phyloP scores from a whole-genome alignment of 2,329 filamentous ascomycete genomes.

The Aureobasidium sp. region DNA sequence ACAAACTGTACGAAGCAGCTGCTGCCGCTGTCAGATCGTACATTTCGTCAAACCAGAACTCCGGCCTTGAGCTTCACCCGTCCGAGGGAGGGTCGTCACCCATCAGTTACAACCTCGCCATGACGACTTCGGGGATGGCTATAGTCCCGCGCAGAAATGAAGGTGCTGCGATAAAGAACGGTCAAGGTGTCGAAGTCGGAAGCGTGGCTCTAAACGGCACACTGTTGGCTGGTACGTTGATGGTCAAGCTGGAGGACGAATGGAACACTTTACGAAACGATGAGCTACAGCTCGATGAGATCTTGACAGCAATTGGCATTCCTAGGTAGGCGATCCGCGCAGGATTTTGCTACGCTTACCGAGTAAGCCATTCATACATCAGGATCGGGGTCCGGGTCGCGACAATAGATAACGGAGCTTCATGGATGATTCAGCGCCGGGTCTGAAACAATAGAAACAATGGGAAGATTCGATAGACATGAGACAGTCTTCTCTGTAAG shows the following conservation, averaged over 20 bases:
- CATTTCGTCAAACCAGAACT: constrained; percentile 30
- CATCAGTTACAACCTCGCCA: constrained; percentile 53
- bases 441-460: not conserved
- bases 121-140: constrained; percentile 48
- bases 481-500: not conserved
- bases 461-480: not conserved
- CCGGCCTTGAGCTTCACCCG: constrained; percentile 23
- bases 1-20: constrained; percentile 29
- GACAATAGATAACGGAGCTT: not conserved
- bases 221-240: constrained; percentile 49
- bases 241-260: constrained; percentile 51
- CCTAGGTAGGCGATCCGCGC: constrained; percentile 17
- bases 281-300: constrained; percentile 34
- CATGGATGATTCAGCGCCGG: not conserved
- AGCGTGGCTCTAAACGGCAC: constrained; percentile 51
- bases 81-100: constrained; percentile 33
- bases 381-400: not conserved
- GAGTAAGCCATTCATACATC: not conserved
- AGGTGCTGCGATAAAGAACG: constrained; percentile 34
- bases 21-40: constrained; percentile 34
- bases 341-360: no score
- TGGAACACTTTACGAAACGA: constrained; percentile 43
- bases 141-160: constrained; percentile 46
- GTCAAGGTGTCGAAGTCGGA: constrained; percentile 32
- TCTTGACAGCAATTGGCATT: constrained; percentile 39